These are phyloP conservation scores for Iris macrosiphon DNA, from an alignment of 106 monocot genomes.

Conservation along the genomic window DNA sequence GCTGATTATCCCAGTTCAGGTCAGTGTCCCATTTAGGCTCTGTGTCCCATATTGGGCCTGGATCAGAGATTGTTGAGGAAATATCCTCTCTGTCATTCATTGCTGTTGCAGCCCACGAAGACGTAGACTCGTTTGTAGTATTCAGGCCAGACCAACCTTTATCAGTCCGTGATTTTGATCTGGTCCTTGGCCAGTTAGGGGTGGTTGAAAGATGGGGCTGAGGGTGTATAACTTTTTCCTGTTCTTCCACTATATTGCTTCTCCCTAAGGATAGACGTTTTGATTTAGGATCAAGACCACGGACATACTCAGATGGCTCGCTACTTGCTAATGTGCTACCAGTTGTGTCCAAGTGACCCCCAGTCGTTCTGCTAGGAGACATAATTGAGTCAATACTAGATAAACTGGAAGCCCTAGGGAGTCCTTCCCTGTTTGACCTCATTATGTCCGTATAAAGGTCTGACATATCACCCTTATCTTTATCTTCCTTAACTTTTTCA, in stretches of 20 bases:
- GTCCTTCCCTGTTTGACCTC: conserved; percentile 36
- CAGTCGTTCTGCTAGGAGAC: conserved; percentile 56
- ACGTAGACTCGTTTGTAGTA: conserved; percentile 51
- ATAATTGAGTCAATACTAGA: conserved; percentile 80
- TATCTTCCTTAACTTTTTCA: conserved; percentile 11
- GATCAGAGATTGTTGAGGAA: conserved; percentile 82
- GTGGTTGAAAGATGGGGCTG: conserved; percentile 43
- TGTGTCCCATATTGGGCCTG: conserved; percentile 60
- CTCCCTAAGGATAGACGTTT: conserved; percentile 71
- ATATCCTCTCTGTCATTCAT: conserved; percentile 71
- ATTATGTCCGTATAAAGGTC: conserved; percentile 40
- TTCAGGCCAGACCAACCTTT: conserved; percentile 58
- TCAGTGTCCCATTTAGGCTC: conserved; percentile 70
- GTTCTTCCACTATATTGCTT: conserved; percentile 53
- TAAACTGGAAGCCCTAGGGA: conserved; percentile 57
- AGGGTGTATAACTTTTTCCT: conserved; percentile 82
- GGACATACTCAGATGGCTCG: conserved; percentile 91
- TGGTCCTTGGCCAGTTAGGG: conserved; percentile 76
- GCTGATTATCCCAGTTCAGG: conserved; percentile 41
- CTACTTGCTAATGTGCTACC: conserved; percentile 53
- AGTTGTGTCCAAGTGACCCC: conserved; percentile 45
- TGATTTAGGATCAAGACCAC: conserved; percentile 78
- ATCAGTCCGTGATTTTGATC: conserved; percentile 76
- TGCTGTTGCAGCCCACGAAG: conserved; percentile 45
- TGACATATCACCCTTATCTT: conserved; percentile 18